Base-by-base conservation (phyloP, 495 filamentous ascomycete species). In the Beverwykella pulmonaria region DNA sequence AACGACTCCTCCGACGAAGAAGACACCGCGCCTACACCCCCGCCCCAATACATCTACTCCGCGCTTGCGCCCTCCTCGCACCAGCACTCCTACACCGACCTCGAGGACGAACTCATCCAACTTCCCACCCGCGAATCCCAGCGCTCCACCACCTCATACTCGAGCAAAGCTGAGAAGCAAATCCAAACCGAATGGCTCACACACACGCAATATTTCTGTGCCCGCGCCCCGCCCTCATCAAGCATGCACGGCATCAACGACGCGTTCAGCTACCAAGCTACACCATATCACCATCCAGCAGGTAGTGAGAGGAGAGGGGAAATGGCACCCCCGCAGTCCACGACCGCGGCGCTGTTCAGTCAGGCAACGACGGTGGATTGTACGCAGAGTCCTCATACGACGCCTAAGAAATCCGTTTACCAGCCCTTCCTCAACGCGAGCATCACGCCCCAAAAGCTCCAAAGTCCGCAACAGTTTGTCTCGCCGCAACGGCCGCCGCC, bases 351-450 rank as follows among this genome's bases (percentile, higher is more conserved):
- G 17, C 27, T n/a, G 9, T 19, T 63, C 12, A 68, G 65, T 32
- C 67, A 69, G 50, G 67, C 67, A 10, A 69, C 67, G 17, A 69
- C 67, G 1, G 49, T 69, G 1, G 67, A 69, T 25, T 29, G 41
- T 29, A 63, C 59, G 22, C 59, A 63, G 25, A 12, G 9, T 36
- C 26, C 34, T 3, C 26, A 25, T 7, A 50, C 48, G 1, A 59
- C 56, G 1, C 52, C 61, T 5, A 52, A 44, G 52, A 63, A 56
- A 41, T 41, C n/a, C 2, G 52, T 46, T 6, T 34, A 17, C 27
- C 53, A 54, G 17, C 61, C 17, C 36, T n/a, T 39, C 19, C 27
- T 26, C 23, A 56, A 34, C 47, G 55, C 48, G 15, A 49, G 26
- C 20, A 56, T 34, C 2, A 64, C 60, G 19, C 61, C 67, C 5